phyloP scores from a whole-genome alignment of 75 land plant species.

The Azolla pinnata region DNA sequence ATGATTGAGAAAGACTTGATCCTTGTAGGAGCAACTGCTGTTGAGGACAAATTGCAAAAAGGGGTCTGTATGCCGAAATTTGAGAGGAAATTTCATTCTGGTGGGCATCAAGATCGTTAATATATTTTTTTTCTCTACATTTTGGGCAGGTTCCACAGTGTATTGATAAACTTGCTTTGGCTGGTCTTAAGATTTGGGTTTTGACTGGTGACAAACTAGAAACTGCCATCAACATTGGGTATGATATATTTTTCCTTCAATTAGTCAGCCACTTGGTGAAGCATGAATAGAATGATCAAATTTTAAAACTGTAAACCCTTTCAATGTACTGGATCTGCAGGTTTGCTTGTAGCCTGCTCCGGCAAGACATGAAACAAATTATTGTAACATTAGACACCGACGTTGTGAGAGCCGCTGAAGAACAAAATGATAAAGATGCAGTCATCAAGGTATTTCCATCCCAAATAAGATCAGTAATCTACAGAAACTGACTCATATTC shows the following conservation, averaged over 20 bases:
- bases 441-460: slow-evolving; percentile 18
- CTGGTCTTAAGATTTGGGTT: slow-evolving; percentile 87
- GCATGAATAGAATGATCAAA: no score
- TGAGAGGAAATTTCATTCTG: background rate
- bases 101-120: background rate
- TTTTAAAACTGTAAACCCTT: no score
- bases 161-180: slow-evolving; percentile 80
- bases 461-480: background rate
- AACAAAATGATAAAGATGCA: slow-evolving; percentile 24
- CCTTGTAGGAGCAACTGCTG: slow-evolving; percentile 79
- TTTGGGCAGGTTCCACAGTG: slow-evolving; percentile 61
- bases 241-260: slow-evolving; percentile 11
- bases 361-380: slow-evolving; percentile 78
- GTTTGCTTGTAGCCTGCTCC: slow-evolving; percentile 80
- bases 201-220: slow-evolving; percentile 89
- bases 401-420: slow-evolving; percentile 23
- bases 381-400: slow-evolving; percentile 28
- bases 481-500: no score
- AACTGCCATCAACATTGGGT: slow-evolving; percentile 93
- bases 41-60: slow-evolving; percentile 75
- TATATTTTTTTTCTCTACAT: background rate
- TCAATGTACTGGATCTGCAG: slow-evolving; percentile 22
- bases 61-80: slow-evolving; percentile 32
- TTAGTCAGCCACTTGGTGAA: no score
- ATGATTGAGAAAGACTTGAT: slow-evolving; percentile 69